These are phyloP conservation scores for Botryococcus braunii DNA, from an alignment of 163 green algal genomes.

Conservation along the genomic window DNA sequence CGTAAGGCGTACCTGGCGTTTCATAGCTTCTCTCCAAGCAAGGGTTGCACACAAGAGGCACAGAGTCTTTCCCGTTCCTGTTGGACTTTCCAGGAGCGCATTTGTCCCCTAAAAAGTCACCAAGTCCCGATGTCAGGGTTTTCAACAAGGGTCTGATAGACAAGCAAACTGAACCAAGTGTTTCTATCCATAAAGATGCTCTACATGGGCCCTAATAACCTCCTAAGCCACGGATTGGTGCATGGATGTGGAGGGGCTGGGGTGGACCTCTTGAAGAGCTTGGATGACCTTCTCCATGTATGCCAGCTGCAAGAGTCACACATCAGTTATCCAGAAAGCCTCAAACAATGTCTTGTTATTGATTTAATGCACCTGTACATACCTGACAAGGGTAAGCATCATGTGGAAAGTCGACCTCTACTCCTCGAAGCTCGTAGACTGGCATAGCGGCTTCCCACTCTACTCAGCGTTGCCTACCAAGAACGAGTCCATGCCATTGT, in stretches of 20 bases:
- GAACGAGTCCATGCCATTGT: no score
- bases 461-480: no score
- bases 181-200: not conserved
- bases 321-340: not conserved
- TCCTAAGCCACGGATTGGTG: no score
- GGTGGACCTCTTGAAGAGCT: conserved; percentile 57
- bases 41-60: conserved; percentile 93
- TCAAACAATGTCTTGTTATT: not conserved
- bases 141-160: not conserved
- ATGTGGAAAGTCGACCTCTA: conserved; percentile 80
- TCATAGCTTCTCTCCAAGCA: conserved; percentile 63
- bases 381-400: conserved; percentile 83
- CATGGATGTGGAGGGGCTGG: no score
- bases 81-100: conserved; percentile 82
- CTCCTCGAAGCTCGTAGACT: conserved; percentile 27
- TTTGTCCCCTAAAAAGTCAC: conserved; percentile 69
- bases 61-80: conserved; percentile 91
- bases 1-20: not conserved
- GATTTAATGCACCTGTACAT: not conserved
- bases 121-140: not conserved
- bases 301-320: conserved; percentile 31
- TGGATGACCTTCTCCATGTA: conserved; percentile 74
- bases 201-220: no score
- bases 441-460: conserved; percentile 33
- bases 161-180: no score